Evolutionary conservation across 352 stramenopile genomes (phyloP), one percentile per base, ranked within the genome.

Genomic region (Pythium volutum): DNA sequence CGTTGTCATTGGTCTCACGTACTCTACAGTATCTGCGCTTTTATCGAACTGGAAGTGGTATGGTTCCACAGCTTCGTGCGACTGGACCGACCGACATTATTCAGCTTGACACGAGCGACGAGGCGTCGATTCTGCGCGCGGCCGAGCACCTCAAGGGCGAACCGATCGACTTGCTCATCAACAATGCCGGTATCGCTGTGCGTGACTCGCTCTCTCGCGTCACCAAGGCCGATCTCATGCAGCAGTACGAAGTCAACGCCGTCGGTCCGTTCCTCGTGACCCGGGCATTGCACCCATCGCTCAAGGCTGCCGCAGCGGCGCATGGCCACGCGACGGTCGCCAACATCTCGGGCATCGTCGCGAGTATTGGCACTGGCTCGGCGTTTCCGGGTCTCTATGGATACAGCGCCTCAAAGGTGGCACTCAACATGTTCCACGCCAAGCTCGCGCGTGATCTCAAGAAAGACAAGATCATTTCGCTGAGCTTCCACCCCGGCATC

Each of bases 371-470:
- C 36, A 64, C 55, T 23, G 34, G 43, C 48, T 61, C 51, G 25
- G n/a, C 67, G 67, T 55, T 55, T 20, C 31, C 29, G 29, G 60
- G 71, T 18, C 43, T 60, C 15, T 77, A 80, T 39, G 76, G 59
- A 3, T 84, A 87, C 57, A 60, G 70, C 22, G 59, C 75, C 48
- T 80, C 68, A n/a, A 85, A 85, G 57, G 50, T 67, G 4, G 77
- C 75, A 11, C 62, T 82, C 36, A 87, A 87, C 53, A 77, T 70
- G 58, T 36, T 71, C 55, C 61, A 53, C 46, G 55, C 52, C n/a
- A 67, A 55, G 8, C 53, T 79, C 9, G 60, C 71, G 14, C 25
- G 46, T 3, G 71, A 77, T 16, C n/a, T 69, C 45, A 64, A 64
- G 33, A 46, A 60, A 8, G 38, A 66, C 22, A 59, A 65, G 22